phyloP scores from a whole-genome alignment of 75 land plant genomes.

The Larix kaempferi region DNA sequence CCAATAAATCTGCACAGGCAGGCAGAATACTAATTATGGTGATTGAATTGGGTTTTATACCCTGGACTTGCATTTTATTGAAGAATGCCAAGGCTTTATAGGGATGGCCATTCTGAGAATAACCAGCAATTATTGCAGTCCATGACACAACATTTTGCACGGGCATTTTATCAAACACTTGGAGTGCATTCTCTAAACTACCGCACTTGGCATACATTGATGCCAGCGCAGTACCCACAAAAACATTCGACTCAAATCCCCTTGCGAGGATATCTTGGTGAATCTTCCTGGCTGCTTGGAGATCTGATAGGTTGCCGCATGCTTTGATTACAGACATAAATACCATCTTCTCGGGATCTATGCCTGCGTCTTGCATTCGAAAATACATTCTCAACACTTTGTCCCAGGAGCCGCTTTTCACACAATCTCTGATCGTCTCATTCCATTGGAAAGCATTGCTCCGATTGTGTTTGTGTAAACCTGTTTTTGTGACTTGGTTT shows the following conservation, averaged over 20 bases:
- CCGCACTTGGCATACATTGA: conserved; percentile 70
- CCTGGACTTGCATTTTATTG: not conserved
- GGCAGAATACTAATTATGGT: not conserved
- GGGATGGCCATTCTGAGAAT: conserved; percentile 12
- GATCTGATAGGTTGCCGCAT: conserved; percentile 45
- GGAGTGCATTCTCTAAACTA: conserved; percentile 36
- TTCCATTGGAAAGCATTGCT: too few relatives aligned
- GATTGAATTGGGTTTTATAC: not conserved
- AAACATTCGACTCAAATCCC: conserved; percentile 17
- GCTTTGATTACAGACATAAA: conserved; percentile 6
- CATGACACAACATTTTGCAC: conserved; percentile 8
- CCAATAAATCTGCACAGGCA: conserved; percentile 1
- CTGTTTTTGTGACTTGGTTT: too few relatives aligned
- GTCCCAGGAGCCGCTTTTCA: too few relatives aligned
- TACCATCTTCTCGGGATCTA: too few relatives aligned
- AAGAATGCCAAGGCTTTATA: conserved; percentile 5
- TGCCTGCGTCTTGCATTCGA: too few relatives aligned
- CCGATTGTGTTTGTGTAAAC: too few relatives aligned
- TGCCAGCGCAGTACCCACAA: conserved; percentile 50
- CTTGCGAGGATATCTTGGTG: conserved; percentile 35
- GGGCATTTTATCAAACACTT: conserved; percentile 11
- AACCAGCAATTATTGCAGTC: conserved; percentile 13
- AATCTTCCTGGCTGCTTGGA: conserved; percentile 44
- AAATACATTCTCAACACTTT: too few relatives aligned
- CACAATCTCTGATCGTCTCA: too few relatives aligned